phyloP scores from a whole-genome alignment of 805 yeast genomes.

The Blastobotrys americana region DNA sequence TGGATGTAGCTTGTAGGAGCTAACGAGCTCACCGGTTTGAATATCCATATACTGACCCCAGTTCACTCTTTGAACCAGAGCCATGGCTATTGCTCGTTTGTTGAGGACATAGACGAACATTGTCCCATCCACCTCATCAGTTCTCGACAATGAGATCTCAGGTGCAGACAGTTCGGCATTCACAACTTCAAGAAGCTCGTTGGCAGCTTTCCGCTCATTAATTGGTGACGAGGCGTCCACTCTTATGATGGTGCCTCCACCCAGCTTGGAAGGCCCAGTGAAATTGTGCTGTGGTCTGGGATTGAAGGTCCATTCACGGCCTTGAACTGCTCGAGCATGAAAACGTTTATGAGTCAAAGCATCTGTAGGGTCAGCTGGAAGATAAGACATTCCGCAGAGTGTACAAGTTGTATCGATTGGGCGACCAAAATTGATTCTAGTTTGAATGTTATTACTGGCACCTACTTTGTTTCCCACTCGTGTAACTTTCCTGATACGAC shows the following conservation, averaged over 20 bases:
- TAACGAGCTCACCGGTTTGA: conserved; percentile 36
- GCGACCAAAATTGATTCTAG: conserved; percentile 14
- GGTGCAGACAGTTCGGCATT: conserved; percentile 49
- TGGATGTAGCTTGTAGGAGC: conserved; percentile 26
- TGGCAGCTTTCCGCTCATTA: conserved; percentile 24
- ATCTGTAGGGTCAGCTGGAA: conserved; percentile 36
- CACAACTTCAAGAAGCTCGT: conserved; percentile 38
- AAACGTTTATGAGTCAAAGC: conserved; percentile 39
- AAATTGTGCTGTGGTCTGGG: background rate
- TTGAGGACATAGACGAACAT: conserved; percentile 35
- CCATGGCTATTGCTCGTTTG: conserved; percentile 20
- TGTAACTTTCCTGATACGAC: too few species aligned
- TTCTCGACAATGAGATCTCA: conserved; percentile 23
- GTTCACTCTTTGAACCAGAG: conserved; percentile 20
- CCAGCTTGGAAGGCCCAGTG: background rate
- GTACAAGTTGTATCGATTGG: conserved; percentile 34
- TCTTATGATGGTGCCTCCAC: conserved; percentile 21
- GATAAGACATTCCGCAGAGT: conserved; percentile 49
- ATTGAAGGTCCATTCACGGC: conserved; percentile 34
- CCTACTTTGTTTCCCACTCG: background rate
- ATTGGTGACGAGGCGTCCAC: conserved; percentile 18
- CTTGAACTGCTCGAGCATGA: conserved; percentile 40
- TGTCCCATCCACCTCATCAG: conserved; percentile 25
- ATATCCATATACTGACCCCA: conserved; percentile 27
- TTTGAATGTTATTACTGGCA: too few species aligned